Conservation (phyloP, 2,329 filamentous ascomycete genomes). For the Fusarium abutilonis region DNA sequence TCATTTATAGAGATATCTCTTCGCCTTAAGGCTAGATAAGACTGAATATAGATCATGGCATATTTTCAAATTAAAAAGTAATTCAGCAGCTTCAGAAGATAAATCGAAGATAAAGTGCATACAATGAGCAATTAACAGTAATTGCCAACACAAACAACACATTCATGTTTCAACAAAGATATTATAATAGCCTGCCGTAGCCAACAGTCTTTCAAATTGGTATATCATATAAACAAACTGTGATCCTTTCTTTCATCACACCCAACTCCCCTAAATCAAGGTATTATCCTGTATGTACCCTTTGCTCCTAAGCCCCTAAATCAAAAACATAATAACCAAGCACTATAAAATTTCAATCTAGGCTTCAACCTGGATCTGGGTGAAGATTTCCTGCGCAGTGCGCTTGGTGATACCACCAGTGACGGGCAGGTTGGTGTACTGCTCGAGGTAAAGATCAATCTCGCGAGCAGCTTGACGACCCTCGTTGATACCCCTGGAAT, state of each 20-base stretch:
- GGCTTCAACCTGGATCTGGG: constrained; percentile 38
- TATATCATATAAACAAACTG: constrained; percentile 28
- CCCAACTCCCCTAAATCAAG: constrained; percentile 24
- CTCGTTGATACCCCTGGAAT: constrained; percentile 88
- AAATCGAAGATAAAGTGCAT: too few relatives aligned
- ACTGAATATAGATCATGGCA: too few relatives aligned
- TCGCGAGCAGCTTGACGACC: constrained; percentile 92
- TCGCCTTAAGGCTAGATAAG: too few relatives aligned
- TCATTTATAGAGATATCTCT: too few relatives aligned
- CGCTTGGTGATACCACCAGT: constrained; percentile 93
- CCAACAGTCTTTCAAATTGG: constrained; percentile 38
- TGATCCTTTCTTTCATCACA: constrained; percentile 17
- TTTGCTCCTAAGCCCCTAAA: constrained; percentile 32
- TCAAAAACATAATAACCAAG: constrained; percentile 1
- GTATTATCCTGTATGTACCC: constrained; percentile 28
- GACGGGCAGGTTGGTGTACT: constrained; percentile 81
- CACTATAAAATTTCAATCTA: constrained; percentile 19
- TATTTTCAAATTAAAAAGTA: too few relatives aligned
- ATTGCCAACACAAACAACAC: neutral
- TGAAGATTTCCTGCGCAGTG: constrained; percentile 76
- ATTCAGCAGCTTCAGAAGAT: too few relatives aligned
- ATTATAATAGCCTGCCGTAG: constrained; percentile 10
- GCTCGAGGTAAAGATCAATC: constrained; percentile 87
- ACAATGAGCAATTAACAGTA: too few relatives aligned
- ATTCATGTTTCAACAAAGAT: neutral